Conservation (phyloP, 2,329 filamentous ascomycete genomes). For the Cladophialophora yegresii region DNA sequence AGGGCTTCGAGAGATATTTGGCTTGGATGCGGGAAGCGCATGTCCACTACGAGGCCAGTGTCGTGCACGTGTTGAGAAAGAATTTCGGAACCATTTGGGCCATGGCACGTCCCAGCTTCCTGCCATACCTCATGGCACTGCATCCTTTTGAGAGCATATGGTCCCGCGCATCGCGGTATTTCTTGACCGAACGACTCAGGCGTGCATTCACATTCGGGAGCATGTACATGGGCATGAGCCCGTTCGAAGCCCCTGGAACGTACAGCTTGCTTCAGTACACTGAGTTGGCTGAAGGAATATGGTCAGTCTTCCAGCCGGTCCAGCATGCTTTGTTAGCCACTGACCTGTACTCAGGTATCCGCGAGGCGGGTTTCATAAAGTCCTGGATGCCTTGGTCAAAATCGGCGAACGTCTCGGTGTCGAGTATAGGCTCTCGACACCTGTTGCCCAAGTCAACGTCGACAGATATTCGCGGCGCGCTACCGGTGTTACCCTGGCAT, state of each 20-base stretch:
- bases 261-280: conserved; percentile 75
- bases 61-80: conserved; percentile 64
- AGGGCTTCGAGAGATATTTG: conserved; percentile 70
- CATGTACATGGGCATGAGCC: conserved; percentile 83
- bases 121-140: conserved; percentile 60
- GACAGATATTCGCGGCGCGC: conserved; percentile 55
- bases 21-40: conserved; percentile 67
- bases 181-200: conserved; percentile 67
- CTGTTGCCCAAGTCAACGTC: conserved; percentile 60
- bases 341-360: conserved; percentile 35
- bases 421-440: conserved; percentile 61
- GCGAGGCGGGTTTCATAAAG: conserved; percentile 67
- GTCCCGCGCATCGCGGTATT: conserved; percentile 65
- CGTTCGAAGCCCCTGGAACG: conserved; percentile 73
- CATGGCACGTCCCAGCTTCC: conserved; percentile 61
- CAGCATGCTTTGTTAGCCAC: neutral
- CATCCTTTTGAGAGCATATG: conserved; percentile 74
- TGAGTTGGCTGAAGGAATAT: conserved; percentile 73
- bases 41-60: conserved; percentile 68
- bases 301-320: conserved; percentile 53
- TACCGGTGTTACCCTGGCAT: conserved; percentile 61
- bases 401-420: conserved; percentile 65
- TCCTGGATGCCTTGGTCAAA: conserved; percentile 64
- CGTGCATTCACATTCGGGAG: conserved; percentile 75
- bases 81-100: conserved; percentile 66